phyloP scores from a whole-genome alignment of 768 basidiomycete genomes.

The Paxillus ammoniavirescens region DNA sequence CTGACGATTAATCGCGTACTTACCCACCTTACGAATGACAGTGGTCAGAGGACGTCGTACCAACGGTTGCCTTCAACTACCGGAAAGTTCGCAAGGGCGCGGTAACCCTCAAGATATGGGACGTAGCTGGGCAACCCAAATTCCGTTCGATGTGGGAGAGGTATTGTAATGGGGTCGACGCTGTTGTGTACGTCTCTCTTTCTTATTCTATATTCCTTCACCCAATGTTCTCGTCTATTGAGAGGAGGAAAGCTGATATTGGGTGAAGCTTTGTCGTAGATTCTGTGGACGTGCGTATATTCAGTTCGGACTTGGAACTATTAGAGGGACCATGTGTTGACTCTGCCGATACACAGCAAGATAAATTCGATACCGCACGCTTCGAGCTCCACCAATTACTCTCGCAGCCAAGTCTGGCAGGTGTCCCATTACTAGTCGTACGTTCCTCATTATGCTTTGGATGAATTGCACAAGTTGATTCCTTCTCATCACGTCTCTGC shows the following conservation, averaged over 20 bases:
- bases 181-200: conserved; percentile 67
- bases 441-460: conserved; percentile 26
- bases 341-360: conserved; percentile 44
- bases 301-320: neutral
- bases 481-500: too few species aligned
- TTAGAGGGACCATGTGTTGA: neutral
- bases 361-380: conserved; percentile 78
- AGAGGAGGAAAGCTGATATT: conserved; percentile 16
- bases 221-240: neutral
- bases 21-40: conserved; percentile 28
- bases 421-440: conserved; percentile 83
- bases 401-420: conserved; percentile 57
- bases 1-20: neutral
- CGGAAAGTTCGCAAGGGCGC: conserved; percentile 87
- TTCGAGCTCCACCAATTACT: conserved; percentile 85
- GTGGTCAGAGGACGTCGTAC: conserved; percentile 97
- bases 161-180: conserved; percentile 91
- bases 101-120: conserved; percentile 92
- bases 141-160: conserved; percentile 96
- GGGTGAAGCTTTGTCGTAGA: conserved; percentile 83
- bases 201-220: neutral
- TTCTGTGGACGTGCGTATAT: conserved; percentile 70
- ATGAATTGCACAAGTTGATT: neutral
- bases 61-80: conserved; percentile 92
- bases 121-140: conserved; percentile 92